phyloP scores from a whole-genome alignment of 1,284 basidiomycete genomes.

The Leccinum fallax region DNA sequence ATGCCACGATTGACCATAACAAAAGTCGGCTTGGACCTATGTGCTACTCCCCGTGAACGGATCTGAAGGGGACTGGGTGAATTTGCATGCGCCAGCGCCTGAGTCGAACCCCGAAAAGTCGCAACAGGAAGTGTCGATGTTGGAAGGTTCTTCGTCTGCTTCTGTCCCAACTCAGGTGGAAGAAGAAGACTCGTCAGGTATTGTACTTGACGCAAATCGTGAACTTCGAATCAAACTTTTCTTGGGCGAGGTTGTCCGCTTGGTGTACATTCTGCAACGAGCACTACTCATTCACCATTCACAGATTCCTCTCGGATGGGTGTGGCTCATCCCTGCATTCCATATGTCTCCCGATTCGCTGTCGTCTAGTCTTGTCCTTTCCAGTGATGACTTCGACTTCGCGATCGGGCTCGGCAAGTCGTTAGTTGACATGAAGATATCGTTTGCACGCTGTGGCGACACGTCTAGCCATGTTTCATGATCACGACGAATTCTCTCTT shows the following conservation, averaged over 20 bases:
- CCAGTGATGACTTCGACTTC: constrained; percentile 72
- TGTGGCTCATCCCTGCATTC: constrained; percentile 84
- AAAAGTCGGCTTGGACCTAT: constrained; percentile 45
- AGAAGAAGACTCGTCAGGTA: constrained; percentile 35
- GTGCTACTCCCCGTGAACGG: constrained; percentile 42
- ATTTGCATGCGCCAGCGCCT: constrained; percentile 41
- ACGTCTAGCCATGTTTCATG: constrained; percentile 9
- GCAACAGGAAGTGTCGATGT: constrained; percentile 1
- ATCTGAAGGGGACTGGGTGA: constrained; percentile 42
- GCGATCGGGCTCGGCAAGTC: constrained; percentile 68
- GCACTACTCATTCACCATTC: constrained; percentile 7
- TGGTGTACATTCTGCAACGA: neutral
- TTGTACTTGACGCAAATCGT: constrained; percentile 67
- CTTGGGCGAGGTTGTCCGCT: constrained; percentile 59
- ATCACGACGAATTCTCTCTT: neutral
- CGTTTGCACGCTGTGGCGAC: constrained; percentile 43
- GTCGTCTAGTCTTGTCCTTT: constrained; percentile 40
- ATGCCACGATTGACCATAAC: constrained; percentile 28
- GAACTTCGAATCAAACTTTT: constrained; percentile 82
- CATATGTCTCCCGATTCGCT: constrained; percentile 52
- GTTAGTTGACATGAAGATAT: constrained; percentile 65
- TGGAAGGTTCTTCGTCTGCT: constrained; percentile 9
- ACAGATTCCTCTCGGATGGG: constrained; percentile 77
- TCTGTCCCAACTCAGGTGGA: neutral
- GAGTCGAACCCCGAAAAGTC: constrained; percentile 18